A percentile compares a stretch with the other conserved stretches of the same genome.
Conservation (phyloP, 1,139 yeast species). For the Blastobotrys apis region DNA sequence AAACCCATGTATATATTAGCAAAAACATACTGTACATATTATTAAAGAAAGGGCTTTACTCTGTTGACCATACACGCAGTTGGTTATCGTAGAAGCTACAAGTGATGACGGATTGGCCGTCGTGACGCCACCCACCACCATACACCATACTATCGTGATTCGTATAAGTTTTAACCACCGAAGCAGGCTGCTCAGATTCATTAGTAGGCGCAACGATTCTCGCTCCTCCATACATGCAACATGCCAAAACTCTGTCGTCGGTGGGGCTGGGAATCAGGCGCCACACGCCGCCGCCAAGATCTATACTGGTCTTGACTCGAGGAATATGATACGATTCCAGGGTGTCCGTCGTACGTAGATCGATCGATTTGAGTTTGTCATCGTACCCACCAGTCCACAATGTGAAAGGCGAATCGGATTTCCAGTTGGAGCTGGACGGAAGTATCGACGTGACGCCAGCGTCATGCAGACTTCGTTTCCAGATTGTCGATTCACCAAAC, state of each 20-base stretch:
- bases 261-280: constrained; percentile 63
- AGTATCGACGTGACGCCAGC: constrained; percentile 88
- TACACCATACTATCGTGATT: constrained; percentile 92
- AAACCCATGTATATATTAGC: constrained; percentile 1
- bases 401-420: constrained; percentile 35
- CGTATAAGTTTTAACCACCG: constrained; percentile 51
- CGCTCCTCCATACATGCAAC: constrained; percentile 97
- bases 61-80: constrained; percentile 60
- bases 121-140: constrained; percentile 81
- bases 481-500: constrained; percentile 41
- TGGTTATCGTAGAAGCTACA: constrained; percentile 89
- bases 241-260: constrained; percentile 50
- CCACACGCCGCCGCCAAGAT: constrained; percentile 96
- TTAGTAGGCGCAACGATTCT: constrained; percentile 49
- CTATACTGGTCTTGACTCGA: constrained; percentile 39
- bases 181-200: constrained; percentile 40
- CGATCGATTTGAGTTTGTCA: constrained; percentile 66
- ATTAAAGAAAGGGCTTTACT: neutral
- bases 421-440: constrained; percentile 30
- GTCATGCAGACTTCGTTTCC: constrained; percentile 62
- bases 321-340: constrained; percentile 49
- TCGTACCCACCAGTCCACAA: constrained; percentile 93
- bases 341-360: constrained; percentile 52
- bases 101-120: constrained; percentile 52
- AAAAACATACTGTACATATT: constrained; percentile 1